Conservation (phyloP, 2,329 filamentous ascomycete species). For the Ascocoryne sarcoides region DNA sequence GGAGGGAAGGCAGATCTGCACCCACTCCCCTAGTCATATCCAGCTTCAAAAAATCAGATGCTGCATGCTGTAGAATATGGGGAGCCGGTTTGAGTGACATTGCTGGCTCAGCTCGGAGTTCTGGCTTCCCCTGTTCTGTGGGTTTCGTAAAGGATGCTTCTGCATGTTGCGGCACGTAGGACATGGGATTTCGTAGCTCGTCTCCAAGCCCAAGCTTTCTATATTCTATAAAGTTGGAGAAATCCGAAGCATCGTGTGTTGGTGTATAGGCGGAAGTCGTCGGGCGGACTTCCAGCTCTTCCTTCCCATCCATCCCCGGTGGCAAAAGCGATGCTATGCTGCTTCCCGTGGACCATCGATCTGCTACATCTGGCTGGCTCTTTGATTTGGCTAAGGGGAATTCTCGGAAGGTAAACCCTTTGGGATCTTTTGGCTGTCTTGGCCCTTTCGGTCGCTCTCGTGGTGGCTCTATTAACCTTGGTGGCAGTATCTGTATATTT, state of each 20-base stretch:
- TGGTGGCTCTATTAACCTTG: background rate
- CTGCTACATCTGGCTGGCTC: background rate
- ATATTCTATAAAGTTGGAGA: background rate
- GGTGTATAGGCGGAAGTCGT: background rate
- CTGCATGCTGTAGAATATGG: background rate
- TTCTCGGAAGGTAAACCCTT: background rate
- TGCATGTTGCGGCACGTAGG: background rate
- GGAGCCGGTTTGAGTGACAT: background rate
- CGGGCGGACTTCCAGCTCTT: background rate
- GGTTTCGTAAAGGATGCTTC: background rate
- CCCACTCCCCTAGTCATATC: too few species aligned
- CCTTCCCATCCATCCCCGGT: background rate
- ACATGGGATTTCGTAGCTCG: background rate
- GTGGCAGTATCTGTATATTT: background rate
- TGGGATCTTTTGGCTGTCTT: background rate
- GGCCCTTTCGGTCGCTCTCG: background rate
- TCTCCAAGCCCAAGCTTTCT: background rate
- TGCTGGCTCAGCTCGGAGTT: too few species aligned
- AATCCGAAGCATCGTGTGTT: background rate
- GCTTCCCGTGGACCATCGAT: background rate
- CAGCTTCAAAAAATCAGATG: background rate
- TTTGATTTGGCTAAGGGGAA: background rate
- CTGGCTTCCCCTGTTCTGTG: background rate
- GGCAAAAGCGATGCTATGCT: background rate
- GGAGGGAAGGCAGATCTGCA: too few species aligned